Evolutionary conservation across 75 land plant genomes (phyloP), one percentile per base, ranked within the genome.

Genomic region (Adiantum capillusveneris): DNA sequence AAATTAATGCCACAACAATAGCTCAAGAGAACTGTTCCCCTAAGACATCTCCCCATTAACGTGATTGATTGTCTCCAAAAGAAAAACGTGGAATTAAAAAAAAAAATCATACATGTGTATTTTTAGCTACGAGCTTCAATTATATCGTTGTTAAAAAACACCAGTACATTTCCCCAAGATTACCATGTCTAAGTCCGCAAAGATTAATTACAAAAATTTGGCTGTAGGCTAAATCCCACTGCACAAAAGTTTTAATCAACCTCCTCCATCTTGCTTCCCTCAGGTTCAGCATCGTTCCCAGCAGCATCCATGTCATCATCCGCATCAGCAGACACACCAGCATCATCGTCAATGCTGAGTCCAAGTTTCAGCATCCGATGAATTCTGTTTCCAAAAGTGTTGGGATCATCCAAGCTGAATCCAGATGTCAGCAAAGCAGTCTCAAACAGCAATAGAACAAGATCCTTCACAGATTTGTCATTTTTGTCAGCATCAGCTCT

Each of bases 311-410:
- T 79, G 2, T 81, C 84, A 9, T 41, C 61, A 22, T 73, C 77
- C 1, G 65, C 61, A 22, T 73, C 77, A 1, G 65, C 81, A 22
- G 54, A 65, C 0, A 31, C 70, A 22, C 29, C 64, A 7, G 51
- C 71, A 21, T 82, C 88, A 19, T 82, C 88, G 6, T 79, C 83
- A 46, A 85, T 79, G 81, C 71, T 83, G 39, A 85, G 69, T 14
- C 89, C 89, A 13, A 85, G 70, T 70, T 85, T 85, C 53, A 85
- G 54, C 89, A 85, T 85, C 54, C 89, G 63, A 67, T 83, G 86
- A 51, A 85, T 85, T 28, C 89, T 72, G 29, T 64, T 72, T 0
- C 78, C 89, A 62, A 85, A 85, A 0, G 78, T 73, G 70, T 79
- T 79, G 11, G 89, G 89, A 54, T 83, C 87, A 1, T 85, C 89